Conservation (phyloP, 257 asterid species). For the Solanum piurae region DNA sequence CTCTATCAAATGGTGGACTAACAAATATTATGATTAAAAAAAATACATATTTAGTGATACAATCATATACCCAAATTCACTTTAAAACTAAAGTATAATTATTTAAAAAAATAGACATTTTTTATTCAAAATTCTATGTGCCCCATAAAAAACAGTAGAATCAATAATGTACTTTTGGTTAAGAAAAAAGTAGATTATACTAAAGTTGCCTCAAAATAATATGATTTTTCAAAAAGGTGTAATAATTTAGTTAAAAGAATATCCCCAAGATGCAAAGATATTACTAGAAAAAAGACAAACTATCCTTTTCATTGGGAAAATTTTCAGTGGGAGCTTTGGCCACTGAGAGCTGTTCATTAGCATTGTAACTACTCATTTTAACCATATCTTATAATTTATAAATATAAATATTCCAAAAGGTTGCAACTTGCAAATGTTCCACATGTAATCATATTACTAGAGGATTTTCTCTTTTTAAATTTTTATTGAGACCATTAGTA, state of each 20-base stretch:
- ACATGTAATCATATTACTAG: neutral
- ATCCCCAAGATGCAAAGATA: neutral
- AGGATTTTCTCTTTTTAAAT: neutral
- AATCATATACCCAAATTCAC: neutral
- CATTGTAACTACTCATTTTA: neutral
- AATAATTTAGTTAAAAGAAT: neutral
- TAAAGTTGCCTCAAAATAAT: neutral
- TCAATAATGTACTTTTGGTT: neutral
- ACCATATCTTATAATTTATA: neutral
- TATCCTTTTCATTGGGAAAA: neutral
- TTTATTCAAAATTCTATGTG: neutral
- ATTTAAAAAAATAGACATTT: neutral
- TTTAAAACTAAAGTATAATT: too few relatives aligned
- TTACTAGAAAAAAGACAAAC: neutral
- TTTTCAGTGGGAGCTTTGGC: neutral
- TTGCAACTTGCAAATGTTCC: neutral
- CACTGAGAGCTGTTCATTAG: neutral
- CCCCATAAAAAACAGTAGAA: neutral
- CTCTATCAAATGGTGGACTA: neutral
- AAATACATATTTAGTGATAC: neutral
- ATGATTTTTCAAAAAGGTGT: neutral
- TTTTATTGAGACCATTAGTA: neutral
- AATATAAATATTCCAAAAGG: neutral
- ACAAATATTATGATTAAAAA: neutral
- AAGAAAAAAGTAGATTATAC: neutral